Percentiles rank a stretch among this genome's conserved stretches.
These are phyloP conservation scores for Syzygium grande DNA, from an alignment of 345 rosid species.

Conservation along the genomic window DNA sequence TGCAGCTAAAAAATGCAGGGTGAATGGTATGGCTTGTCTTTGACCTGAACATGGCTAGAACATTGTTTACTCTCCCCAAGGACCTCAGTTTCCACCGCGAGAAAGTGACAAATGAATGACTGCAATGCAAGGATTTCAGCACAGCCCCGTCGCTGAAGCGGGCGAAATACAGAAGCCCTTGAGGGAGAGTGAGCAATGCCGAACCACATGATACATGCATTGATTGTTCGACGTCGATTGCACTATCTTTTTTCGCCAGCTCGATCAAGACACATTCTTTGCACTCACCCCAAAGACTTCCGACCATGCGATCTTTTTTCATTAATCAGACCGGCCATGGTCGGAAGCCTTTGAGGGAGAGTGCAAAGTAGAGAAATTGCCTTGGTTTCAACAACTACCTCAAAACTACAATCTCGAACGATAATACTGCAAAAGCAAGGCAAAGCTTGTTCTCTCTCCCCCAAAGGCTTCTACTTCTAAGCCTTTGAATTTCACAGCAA, in stretches of 20 bases:
- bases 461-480: slow-evolving; percentile 16
- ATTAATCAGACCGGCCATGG: background rate
- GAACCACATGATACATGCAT: background rate
- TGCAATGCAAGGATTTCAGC: background rate
- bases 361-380: background rate
- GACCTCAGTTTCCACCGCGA: background rate
- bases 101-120: background rate
- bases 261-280: background rate
- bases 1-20: background rate
- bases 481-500: background rate
- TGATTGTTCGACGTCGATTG: too few relatives aligned
- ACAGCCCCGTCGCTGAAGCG: background rate
- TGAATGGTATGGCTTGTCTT: background rate
- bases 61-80: background rate
- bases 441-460: slow-evolving; percentile 30
- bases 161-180: background rate
- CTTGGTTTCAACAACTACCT: background rate
- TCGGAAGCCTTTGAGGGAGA: background rate
- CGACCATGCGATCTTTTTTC: background rate
- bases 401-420: background rate
- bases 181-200: background rate
- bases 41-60: background rate
- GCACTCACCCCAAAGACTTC: background rate
- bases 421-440: slow-evolving; percentile 3
- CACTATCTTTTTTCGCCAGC: background rate